A percentile compares a stretch with the other conserved stretches of the same genome.
phyloP scores from a whole-genome alignment of 2,329 filamentous ascomycete genomes.

The Epichloe sp. region DNA sequence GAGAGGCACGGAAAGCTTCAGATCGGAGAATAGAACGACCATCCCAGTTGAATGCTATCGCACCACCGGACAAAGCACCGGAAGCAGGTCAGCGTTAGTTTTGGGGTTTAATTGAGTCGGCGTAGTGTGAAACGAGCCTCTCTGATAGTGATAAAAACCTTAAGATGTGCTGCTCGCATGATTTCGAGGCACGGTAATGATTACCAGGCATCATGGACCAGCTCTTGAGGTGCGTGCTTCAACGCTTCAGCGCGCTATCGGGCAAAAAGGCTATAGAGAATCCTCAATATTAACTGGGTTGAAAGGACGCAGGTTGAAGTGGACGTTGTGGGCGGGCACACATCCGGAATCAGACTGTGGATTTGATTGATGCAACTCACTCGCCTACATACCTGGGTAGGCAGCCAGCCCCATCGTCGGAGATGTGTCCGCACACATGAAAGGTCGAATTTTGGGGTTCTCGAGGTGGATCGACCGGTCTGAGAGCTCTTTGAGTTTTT shows the following conservation, averaged over 20 bases:
- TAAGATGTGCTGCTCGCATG: slow-evolving; percentile 3
- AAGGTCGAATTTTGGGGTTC: slow-evolving; percentile 3
- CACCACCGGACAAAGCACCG: neutral
- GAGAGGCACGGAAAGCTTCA: neutral
- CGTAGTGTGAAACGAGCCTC: neutral
- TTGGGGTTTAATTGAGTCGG: neutral
- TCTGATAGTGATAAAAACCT: neutral
- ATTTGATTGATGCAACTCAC: slow-evolving; percentile 2
- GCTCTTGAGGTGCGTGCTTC: neutral
- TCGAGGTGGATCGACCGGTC: slow-evolving; percentile 3
- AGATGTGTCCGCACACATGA: slow-evolving; percentile 5
- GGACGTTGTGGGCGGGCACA: slow-evolving; percentile 1
- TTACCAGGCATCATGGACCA: slow-evolving; percentile 5
- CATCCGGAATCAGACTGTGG: neutral
- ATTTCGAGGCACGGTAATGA: slow-evolving; percentile 5
- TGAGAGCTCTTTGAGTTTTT: neutral
- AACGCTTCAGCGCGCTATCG: neutral
- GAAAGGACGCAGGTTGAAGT: neutral
- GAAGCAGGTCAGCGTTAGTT: neutral
- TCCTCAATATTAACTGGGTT: neutral
- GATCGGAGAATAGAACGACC: slow-evolving; percentile 4
- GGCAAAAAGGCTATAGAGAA: slow-evolving; percentile 3
- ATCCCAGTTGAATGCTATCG: neutral
- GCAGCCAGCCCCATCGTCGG: slow-evolving; percentile 2
- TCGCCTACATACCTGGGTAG: slow-evolving; percentile 1